Evolutionary conservation across 1,284 basidiomycete species (phyloP).

Genomic region (Puccinia sorghi): DNA sequence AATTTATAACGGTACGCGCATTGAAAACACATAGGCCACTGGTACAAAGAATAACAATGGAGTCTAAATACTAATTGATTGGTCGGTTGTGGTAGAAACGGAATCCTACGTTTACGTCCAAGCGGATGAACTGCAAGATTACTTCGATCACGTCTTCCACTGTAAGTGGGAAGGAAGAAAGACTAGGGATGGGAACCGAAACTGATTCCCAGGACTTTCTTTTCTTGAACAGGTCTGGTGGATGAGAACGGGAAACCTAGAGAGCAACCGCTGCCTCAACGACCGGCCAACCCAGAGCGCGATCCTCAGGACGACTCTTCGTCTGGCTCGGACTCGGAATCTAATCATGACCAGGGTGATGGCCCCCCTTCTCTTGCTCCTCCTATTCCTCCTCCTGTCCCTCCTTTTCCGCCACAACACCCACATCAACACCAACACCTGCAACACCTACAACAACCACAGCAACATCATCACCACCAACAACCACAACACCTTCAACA

Average conservation of each 20-base stretch:
- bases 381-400: not conserved
- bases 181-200: not conserved
- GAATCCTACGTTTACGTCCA: constrained; percentile 50
- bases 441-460: constrained; percentile 5
- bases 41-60: no score
- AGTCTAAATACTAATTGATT: not conserved
- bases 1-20: constrained; percentile 56
- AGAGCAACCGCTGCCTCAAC: constrained; percentile 39
- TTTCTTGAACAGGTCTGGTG: constrained; percentile 33
- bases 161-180: constrained; percentile 20
- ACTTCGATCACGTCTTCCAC: constrained; percentile 49
- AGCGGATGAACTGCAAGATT: constrained; percentile 50
- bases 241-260: constrained; percentile 49
- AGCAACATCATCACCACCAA: not conserved
- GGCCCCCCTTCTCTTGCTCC: no score
- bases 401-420: not conserved
- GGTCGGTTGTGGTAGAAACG: constrained; percentile 23
- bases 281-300: constrained; percentile 32
- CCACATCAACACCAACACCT: not conserved
- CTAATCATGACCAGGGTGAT: constrained; percentile 1
- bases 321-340: not conserved
- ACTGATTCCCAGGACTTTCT: not conserved
- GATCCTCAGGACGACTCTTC: constrained; percentile 30
- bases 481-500: not conserved
- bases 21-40: no score